Evolutionary conservation across 805 yeast species (phyloP).

Genomic region (Grigorovia humatica): DNA sequence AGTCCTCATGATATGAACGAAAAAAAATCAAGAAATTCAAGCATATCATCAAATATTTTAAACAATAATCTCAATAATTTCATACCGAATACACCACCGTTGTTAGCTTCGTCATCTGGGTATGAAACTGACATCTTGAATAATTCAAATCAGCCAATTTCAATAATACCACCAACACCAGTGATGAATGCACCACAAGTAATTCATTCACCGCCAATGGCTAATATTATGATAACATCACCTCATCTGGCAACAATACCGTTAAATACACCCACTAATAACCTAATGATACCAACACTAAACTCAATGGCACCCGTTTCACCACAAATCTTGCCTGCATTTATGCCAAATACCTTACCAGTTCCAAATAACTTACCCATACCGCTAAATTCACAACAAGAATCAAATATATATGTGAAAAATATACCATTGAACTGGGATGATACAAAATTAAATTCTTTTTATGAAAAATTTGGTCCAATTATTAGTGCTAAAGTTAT

Average conservation of each 20-base stretch:
- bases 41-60: not conserved
- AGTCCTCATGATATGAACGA: not conserved
- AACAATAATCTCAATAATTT: not conserved
- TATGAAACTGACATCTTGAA: not conserved
- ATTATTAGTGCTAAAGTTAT: slow-evolving; percentile 48
- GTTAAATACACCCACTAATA: not conserved
- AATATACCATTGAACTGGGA: slow-evolving; percentile 45
- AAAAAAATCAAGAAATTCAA: not conserved
- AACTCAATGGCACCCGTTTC: not conserved
- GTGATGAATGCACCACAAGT: not conserved
- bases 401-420: slow-evolving; percentile 64
- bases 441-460: slow-evolving; percentile 40
- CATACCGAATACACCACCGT: slow-evolving; percentile 5
- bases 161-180: not conserved
- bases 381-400: slow-evolving; percentile 42
- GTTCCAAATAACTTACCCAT: slow-evolving; percentile 16
- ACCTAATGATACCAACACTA: not conserved
- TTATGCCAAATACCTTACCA: not conserved
- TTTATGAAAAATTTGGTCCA: slow-evolving; percentile 39
- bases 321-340: not conserved
- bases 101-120: slow-evolving; percentile 1
- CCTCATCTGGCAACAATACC: not conserved
- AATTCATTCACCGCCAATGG: not conserved
- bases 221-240: not conserved
- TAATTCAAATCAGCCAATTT: not conserved